Evolutionary conservation across 805 yeast genomes (phyloP).

Genomic region (Candida wancherniae): DNA sequence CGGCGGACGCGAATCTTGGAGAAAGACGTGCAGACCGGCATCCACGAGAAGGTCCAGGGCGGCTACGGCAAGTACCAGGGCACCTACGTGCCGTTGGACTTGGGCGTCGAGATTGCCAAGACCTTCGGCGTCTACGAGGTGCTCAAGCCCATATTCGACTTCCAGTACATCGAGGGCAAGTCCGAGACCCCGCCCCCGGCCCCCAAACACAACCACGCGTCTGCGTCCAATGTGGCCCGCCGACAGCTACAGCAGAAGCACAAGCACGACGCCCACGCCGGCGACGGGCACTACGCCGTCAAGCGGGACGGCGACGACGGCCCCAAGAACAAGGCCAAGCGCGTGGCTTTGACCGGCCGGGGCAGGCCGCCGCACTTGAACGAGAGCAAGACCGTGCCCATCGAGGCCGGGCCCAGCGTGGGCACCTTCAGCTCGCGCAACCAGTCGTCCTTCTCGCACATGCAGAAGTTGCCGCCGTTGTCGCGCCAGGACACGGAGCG

Average conservation of each 20-base stretch:
- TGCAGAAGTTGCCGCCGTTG: constrained; percentile 13
- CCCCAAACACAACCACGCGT: constrained; percentile 43
- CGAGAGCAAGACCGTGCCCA: constrained; percentile 33
- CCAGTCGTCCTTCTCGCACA: constrained; percentile 7
- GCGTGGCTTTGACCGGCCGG: constrained; percentile 21
- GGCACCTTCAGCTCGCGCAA: constrained; percentile 24
- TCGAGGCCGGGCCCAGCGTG: constrained; percentile 25
- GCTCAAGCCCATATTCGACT: constrained; percentile 64
- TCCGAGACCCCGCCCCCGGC: constrained; percentile 45
- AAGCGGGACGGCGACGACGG: constrained; percentile 4
- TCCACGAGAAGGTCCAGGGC: constrained; percentile 67
- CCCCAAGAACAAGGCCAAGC: constrained; percentile 30
- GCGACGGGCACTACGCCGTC: not conserved
- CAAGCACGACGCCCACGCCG: constrained; percentile 2
- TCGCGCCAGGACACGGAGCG: constrained; percentile 37
- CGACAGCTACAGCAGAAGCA: constrained; percentile 18
- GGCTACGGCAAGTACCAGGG: constrained; percentile 69
- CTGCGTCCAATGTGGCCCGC: constrained; percentile 39
- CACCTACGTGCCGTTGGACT: constrained; percentile 40
- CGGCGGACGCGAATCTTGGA: constrained; percentile 60
- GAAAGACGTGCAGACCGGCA: constrained; percentile 57
- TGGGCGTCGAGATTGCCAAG: constrained; percentile 38
- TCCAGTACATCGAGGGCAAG: constrained; percentile 40
- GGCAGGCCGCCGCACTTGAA: constrained; percentile 24
- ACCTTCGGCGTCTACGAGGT: constrained; percentile 44